Conservation (phyloP, 805 yeast species). For the Ogataea naganishii region DNA sequence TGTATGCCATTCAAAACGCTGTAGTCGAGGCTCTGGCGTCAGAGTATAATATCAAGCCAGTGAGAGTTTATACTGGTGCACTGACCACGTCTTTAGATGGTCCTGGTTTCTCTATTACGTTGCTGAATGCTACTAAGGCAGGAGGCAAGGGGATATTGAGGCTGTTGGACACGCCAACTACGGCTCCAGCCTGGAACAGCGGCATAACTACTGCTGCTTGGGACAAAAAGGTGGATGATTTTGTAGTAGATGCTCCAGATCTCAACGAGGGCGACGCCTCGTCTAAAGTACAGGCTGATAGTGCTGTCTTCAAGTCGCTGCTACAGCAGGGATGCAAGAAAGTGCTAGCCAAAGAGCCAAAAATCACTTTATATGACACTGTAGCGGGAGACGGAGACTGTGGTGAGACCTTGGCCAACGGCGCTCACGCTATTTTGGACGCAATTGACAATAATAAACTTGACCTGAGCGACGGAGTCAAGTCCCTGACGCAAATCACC, state of each 20-base stretch:
- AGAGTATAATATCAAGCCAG: conserved; percentile 50
- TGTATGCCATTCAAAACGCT: conserved; percentile 61
- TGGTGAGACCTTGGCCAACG: conserved; percentile 82
- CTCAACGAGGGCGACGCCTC: conserved; percentile 23
- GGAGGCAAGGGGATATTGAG: conserved; percentile 37
- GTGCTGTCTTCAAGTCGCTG: conserved; percentile 21
- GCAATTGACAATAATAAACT: conserved; percentile 34
- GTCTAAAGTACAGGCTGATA: conserved; percentile 20
- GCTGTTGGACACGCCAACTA: conserved; percentile 61
- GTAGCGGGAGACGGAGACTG: conserved; percentile 96
- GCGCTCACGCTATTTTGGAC: conserved; percentile 63
- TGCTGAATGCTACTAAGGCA: conserved; percentile 59
- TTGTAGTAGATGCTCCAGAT: conserved; percentile 21
- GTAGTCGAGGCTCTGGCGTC: conserved; percentile 44
- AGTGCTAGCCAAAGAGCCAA: conserved; percentile 63
- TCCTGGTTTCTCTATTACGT: conserved; percentile 83
- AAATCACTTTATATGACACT: conserved; percentile 77
- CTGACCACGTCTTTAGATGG: conserved; percentile 87
- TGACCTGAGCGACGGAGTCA: conserved; percentile 39
- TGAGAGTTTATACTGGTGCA: conserved; percentile 63
- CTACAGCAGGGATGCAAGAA: conserved; percentile 41
- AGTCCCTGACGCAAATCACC: conserved; percentile 62
- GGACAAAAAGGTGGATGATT: conserved; percentile 9
- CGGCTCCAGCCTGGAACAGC: conserved; percentile 78
- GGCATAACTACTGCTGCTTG: conserved; percentile 21